Base-by-base conservation (phyloP, 2,329 filamentous ascomycete genomes). In the Blastomyces emzantsi region DNA sequence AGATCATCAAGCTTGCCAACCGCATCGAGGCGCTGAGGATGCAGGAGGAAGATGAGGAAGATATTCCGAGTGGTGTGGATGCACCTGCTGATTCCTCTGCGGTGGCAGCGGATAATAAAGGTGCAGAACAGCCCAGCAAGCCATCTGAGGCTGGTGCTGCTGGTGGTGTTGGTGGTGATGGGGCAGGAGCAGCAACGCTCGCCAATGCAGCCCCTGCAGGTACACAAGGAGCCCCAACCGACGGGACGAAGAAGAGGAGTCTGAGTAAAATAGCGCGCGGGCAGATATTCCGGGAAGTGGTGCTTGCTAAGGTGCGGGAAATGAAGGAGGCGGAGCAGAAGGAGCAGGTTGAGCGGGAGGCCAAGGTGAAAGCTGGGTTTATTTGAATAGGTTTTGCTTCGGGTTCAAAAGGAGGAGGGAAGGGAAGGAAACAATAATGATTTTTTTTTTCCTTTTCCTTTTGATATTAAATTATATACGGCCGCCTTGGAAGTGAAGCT, bases 1-100 rank as follows among this genome's bases (percentile, higher is more conserved):
- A 97, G 78, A 87, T 96, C 72, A 90, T 97, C 81, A 97, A 96
- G 79, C 86, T 99, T 62, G 87, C 91, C 68, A 97, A 97, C 79
- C 90, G 93, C 67, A 97, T 99, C 79, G 91, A 96, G 75, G 85
- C 90, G 41, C 88, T 99, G 79, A 96, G 92, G 79, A 88, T 95
- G 81, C 89, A 94, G 75, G 92, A 96, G 72, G 92, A 96, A 68
- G 91, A 89, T 6, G 86, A 94, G 65, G 86, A 90, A 68, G 88
- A 90, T 64, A 86, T 80, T 33, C 80, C 83, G 15, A 82, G 81
- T 59, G 75, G 81, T 62, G 78, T 80, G 54, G 83, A 85, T 67
- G 77, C 92, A 72, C 30, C 62, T 59, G 45, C 60, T n/a, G 60
- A 62, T 7, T n/a, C 36, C 17, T 15, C 60, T 43, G 47, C 41